Evolutionary conservation across 1,139 yeast species (phyloP).

Genomic region (Schizosaccharomyces versatilis): DNA sequence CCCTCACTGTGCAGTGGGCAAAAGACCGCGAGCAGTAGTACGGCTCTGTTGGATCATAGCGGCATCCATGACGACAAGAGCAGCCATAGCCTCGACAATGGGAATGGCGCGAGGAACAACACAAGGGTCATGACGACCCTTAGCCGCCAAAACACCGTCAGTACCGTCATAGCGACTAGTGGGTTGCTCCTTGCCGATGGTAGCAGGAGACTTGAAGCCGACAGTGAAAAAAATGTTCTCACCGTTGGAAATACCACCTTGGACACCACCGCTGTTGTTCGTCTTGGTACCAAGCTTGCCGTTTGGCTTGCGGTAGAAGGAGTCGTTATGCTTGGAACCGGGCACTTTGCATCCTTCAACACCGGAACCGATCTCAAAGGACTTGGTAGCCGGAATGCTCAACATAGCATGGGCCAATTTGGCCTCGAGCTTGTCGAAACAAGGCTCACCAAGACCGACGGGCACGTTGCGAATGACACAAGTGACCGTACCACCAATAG

Average conservation of each 20-base stretch:
- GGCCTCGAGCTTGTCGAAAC: conserved; percentile 90
- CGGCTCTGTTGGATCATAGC: conserved; percentile 69
- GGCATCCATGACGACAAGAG: conserved; percentile 73
- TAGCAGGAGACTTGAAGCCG: conserved; percentile 95
- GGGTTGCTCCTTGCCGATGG: conserved; percentile 76
- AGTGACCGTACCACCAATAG: conserved; percentile 93
- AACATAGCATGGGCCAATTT: conserved; percentile 90
- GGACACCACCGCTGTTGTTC: conserved; percentile 89
- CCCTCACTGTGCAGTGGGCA: conserved; percentile 5
- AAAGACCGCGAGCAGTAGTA: conserved; percentile 26
- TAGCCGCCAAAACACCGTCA: conserved; percentile 71
- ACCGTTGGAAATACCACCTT: conserved; percentile 94
- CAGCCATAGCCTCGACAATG: conserved; percentile 94
- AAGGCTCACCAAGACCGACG: conserved; percentile 88
- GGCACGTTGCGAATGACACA: conserved; percentile 91
- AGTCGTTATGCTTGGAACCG: conserved; percentile 85
- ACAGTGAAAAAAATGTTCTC: conserved; percentile 83
- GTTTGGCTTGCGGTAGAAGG: conserved; percentile 26
- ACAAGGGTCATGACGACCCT: conserved; percentile 96
- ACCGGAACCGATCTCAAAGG: conserved; percentile 93
- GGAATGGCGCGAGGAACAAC: conserved; percentile 98
- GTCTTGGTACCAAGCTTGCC: conserved; percentile 50
- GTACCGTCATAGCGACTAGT: conserved; percentile 77
- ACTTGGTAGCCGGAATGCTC: conserved; percentile 91
- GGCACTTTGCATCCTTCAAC: conserved; percentile 74